Conservation (phyloP, 2,329 filamentous ascomycete species). For the Paramyrothecium sp. region DNA sequence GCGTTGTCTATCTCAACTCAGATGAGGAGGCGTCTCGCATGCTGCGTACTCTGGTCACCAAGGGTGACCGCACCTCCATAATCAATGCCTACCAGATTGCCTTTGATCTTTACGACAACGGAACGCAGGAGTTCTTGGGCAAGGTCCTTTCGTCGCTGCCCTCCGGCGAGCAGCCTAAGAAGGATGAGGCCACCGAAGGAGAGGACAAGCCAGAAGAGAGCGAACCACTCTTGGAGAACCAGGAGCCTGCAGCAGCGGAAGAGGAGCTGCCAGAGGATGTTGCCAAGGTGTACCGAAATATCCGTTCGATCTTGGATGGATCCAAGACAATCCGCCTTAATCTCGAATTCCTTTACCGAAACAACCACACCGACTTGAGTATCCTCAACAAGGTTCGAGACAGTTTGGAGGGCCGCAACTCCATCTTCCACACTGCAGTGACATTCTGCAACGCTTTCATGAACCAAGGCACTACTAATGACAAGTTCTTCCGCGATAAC, state of each 20-base stretch:
- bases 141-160: conserved; percentile 85
- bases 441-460: conserved; percentile 99
- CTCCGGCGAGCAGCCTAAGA: conserved; percentile 43
- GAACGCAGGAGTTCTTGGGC: conserved; percentile 91
- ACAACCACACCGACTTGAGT: conserved; percentile 87
- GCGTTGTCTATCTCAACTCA: conserved; percentile 92
- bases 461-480: conserved; percentile 97
- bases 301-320: conserved; percentile 73
- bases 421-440: conserved; percentile 96
- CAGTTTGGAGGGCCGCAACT: conserved; percentile 92
- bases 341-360: conserved; percentile 93
- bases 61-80: conserved; percentile 73
- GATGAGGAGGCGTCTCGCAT: conserved; percentile 88
- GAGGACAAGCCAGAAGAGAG: conserved; percentile 41
- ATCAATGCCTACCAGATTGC: conserved; percentile 95
- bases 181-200: conserved; percentile 41
- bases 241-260: conserved; percentile 53
- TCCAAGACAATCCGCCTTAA: conserved; percentile 94
- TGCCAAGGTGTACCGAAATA: conserved; percentile 59
- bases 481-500: conserved; percentile 98
- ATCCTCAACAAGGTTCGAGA: conserved; percentile 97
- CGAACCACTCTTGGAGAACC: conserved; percentile 46
- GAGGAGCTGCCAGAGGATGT: conserved; percentile 48
- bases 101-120: conserved; percentile 97
- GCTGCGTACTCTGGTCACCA: conserved; percentile 76